Conservation (phyloP, 352 stramenopile species). For the Blastocystis sp. region DNA sequence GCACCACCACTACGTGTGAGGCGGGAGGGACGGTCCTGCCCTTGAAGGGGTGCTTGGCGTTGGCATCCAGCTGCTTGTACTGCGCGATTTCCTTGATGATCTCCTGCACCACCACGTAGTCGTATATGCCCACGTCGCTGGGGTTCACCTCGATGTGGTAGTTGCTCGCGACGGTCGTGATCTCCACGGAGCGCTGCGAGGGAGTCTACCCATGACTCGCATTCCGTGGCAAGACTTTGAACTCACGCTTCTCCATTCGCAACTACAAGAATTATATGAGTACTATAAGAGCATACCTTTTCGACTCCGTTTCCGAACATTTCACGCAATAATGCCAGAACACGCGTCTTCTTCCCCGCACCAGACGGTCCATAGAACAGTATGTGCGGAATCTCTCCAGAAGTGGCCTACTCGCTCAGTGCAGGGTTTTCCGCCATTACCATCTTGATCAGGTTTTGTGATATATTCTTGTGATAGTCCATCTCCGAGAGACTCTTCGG, state of each 20-base stretch:
- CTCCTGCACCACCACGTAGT: slow-evolving; percentile 94
- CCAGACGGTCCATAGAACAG: slow-evolving; percentile 95
- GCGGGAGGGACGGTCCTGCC: slow-evolving; percentile 48
- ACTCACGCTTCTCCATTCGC: slow-evolving; percentile 83
- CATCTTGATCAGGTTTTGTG: slow-evolving; percentile 82
- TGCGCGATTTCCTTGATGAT: slow-evolving; percentile 99
- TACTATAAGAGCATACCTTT: slow-evolving; percentile 77
- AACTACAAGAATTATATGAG: slow-evolving; percentile 72
- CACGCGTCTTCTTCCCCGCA: slow-evolving; percentile 95
- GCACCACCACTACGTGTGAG: slow-evolving; percentile 87
- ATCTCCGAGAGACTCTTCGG: slow-evolving; percentile 85
- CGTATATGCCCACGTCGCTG: slow-evolving; percentile 90
- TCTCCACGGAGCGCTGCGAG: slow-evolving; percentile 88
- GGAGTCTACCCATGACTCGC: slow-evolving; percentile 74
- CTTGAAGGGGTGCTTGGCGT: slow-evolving; percentile 79
- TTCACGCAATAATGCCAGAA: slow-evolving; percentile 88
- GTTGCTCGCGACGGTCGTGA: slow-evolving; percentile 93
- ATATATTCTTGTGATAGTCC: slow-evolving; percentile 89
- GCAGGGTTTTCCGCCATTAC: slow-evolving; percentile 69
- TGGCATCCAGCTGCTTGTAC: slow-evolving; percentile 80
- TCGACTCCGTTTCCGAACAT: slow-evolving; percentile 90
- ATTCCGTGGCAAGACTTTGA: slow-evolving; percentile 77
- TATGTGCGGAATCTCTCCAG: slow-evolving; percentile 87
- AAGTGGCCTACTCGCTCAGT: slow-evolving; percentile 59
- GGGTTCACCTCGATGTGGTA: slow-evolving; percentile 99